Evolutionary conservation across 169 alveolate species (phyloP).

Genomic region (Plasmodium inui): DNA sequence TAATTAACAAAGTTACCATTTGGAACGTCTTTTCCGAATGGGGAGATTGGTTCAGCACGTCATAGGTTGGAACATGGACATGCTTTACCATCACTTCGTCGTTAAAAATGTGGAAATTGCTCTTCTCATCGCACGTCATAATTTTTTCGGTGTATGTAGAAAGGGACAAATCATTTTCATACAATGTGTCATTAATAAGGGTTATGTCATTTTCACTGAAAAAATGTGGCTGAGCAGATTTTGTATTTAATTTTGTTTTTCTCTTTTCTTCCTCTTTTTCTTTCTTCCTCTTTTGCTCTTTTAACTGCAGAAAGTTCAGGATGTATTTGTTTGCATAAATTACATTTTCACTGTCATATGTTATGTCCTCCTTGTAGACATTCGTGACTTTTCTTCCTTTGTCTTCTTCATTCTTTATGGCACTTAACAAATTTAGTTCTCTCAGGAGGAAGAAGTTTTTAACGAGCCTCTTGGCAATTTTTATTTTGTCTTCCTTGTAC

Average conservation of each 20-base stretch:
- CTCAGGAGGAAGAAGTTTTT: conserved; percentile 65
- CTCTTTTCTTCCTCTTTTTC: conserved; percentile 1
- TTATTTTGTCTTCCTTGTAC: conserved; percentile 40
- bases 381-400: neutral
- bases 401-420: conserved; percentile 49
- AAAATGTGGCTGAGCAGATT: neutral
- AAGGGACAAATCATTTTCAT: conserved; percentile 28
- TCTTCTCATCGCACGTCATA: conserved; percentile 20
- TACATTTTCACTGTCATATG: conserved; percentile 21
- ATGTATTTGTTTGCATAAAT: conserved; percentile 49
- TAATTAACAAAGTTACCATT: conserved; percentile 34
- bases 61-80: conserved; percentile 19
- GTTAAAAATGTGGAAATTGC: conserved; percentile 29
- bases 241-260: neutral
- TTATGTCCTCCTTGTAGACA: neutral
- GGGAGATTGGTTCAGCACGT: neutral
- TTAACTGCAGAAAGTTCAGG: conserved; percentile 35
- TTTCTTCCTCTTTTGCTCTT: conserved; percentile 41
- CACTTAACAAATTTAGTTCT: conserved; percentile 57
- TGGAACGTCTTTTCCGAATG: neutral
- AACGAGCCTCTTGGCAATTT: conserved; percentile 55
- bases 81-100: conserved; percentile 7
- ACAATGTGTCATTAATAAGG: conserved; percentile 31
- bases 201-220: conserved; percentile 46
- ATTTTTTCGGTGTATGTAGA: conserved; percentile 55